Evolutionary conservation across 306 rosid species (phyloP).

Genomic region (Fragaria vesca): DNA sequence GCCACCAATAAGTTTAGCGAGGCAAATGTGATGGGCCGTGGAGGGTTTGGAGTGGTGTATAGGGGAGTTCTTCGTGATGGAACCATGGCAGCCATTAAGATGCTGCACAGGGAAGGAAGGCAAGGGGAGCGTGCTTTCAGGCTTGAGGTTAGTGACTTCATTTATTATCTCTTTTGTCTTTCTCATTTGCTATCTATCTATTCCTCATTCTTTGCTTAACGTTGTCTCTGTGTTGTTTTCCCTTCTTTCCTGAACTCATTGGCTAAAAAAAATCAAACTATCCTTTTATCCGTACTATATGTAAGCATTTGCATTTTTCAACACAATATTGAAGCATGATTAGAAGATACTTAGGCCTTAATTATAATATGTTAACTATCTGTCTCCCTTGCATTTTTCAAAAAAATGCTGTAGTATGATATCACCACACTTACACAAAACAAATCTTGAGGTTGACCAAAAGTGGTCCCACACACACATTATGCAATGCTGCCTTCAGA

Average conservation of each 20-base stretch:
- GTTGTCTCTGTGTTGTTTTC: neutral
- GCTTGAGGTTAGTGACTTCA: constrained; percentile 72
- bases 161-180: constrained; percentile 37
- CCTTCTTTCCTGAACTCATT: neutral
- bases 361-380: neutral
- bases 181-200: constrained; percentile 24
- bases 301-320: constrained; percentile 9
- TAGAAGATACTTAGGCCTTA: neutral
- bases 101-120: constrained; percentile 63
- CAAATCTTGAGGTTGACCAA: constrained; percentile 8
- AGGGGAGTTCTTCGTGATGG: constrained; percentile 82
- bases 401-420: neutral
- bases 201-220: constrained; percentile 13
- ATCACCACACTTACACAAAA: neutral
- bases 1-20: constrained; percentile 68
- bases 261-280: neutral
- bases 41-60: constrained; percentile 63
- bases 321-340: constrained; percentile 4
- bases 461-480: neutral
- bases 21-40: constrained; percentile 64
- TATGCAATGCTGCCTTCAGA: constrained; percentile 14
- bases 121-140: constrained; percentile 97
- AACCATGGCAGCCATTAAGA: constrained; percentile 73
- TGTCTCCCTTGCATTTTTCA: neutral
- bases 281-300: constrained; percentile 18